phyloP scores from a whole-genome alignment of 345 rosid species.

The Microcos paniculata region DNA sequence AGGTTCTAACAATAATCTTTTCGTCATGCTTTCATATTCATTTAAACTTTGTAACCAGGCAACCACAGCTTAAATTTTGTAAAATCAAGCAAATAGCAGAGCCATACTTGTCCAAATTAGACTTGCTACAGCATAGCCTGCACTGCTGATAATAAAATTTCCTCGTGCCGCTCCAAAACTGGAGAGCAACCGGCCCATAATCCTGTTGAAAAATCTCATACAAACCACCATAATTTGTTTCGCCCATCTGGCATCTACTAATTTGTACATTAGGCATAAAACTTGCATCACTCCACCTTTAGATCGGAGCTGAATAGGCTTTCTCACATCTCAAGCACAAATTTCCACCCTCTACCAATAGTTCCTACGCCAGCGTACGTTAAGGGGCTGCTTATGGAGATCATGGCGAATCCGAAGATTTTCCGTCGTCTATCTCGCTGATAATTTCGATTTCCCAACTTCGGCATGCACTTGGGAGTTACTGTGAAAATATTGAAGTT shows the following conservation, averaged over 20 bases:
- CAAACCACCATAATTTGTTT: constrained; percentile 97
- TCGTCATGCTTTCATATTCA: background rate
- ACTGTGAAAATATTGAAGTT: too few species aligned
- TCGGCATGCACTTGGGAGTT: too few species aligned
- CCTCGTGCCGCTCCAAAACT: constrained; percentile 93
- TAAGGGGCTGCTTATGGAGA: too few species aligned
- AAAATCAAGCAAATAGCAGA: constrained; percentile 14
- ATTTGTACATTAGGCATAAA: constrained; percentile 90
- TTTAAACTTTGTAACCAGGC: background rate
- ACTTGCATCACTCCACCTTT: too few species aligned
- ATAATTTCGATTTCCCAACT: too few species aligned
- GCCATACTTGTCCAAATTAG: constrained; percentile 86
- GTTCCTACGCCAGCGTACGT: too few species aligned
- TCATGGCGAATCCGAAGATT: too few species aligned
- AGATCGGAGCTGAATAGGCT: too few species aligned
- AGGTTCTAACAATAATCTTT: background rate
- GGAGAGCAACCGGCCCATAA: constrained; percentile 84
- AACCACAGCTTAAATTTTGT: background rate
- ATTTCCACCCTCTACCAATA: too few species aligned
- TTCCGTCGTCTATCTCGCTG: too few species aligned
- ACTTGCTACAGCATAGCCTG: constrained; percentile 98
- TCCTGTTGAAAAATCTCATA: constrained; percentile 98
- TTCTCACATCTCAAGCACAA: too few species aligned
- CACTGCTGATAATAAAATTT: constrained; percentile 94
- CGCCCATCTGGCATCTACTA: constrained; percentile 99